Conservation (phyloP, 345 rosid genomes). For the Bretschneidera sinensis region DNA sequence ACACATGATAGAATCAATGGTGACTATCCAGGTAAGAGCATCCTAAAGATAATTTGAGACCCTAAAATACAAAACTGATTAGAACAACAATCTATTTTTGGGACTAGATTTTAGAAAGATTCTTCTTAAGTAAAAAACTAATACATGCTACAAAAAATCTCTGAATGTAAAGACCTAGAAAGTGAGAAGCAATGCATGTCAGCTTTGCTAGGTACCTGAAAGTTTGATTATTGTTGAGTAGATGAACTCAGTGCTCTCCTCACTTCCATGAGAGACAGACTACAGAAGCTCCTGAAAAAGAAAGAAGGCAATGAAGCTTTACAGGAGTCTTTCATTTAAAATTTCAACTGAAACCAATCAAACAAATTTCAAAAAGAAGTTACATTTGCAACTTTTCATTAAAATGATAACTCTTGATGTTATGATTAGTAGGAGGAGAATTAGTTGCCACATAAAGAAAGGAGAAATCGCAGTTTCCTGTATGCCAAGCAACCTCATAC, state of each 20-base stretch:
- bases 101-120: no score
- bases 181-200: background rate
- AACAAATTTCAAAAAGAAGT: conserved; percentile 6
- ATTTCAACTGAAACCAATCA: background rate
- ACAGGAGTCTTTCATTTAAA: background rate
- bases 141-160: no score
- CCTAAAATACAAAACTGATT: no score
- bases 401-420: conserved; percentile 47
- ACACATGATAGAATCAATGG: no score
- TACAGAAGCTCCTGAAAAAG: conserved; percentile 65
- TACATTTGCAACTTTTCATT: conserved; percentile 86
- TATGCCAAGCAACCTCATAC: conserved; percentile 98
- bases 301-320: conserved; percentile 8
- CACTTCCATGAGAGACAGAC: conserved; percentile 72
- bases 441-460: conserved; percentile 42
- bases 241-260: conserved; percentile 83
- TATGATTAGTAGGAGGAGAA: conserved; percentile 36
- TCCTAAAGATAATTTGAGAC: no score
- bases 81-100: no score
- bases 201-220: conserved; percentile 48
- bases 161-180: no score
- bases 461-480: conserved; percentile 96
- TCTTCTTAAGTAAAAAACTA: no score
- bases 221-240: conserved; percentile 75
- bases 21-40: no score